Conservation (phyloP, 2,329 filamentous ascomycete genomes). For the Aspergillus clavatus region DNA sequence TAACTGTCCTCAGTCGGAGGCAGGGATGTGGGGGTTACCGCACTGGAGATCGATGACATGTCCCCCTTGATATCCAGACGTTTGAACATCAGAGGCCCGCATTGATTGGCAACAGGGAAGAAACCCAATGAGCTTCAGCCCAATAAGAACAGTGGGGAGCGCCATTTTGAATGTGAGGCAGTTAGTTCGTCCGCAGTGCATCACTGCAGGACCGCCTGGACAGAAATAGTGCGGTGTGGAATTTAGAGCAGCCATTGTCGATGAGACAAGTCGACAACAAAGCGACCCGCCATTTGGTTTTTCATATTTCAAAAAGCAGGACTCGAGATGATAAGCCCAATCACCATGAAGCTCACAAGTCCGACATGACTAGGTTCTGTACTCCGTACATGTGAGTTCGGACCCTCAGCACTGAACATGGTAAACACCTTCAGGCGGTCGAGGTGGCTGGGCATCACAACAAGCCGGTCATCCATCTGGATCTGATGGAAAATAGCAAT, state of each 20-base stretch:
- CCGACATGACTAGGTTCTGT: neutral
- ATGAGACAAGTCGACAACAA: slow-evolving; percentile 19
- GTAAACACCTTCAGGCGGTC: neutral
- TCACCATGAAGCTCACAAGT: neutral
- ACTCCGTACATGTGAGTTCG: neutral
- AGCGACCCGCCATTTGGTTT: slow-evolving; percentile 14
- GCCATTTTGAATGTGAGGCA: slow-evolving; percentile 19
- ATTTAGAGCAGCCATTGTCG: slow-evolving; percentile 9
- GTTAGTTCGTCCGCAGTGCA: slow-evolving; percentile 15
- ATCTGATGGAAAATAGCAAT: neutral
- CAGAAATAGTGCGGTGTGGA: slow-evolving; percentile 17
- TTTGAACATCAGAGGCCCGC: slow-evolving; percentile 9
- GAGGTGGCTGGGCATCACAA: neutral
- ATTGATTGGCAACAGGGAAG: slow-evolving; percentile 15
- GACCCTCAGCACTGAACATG: neutral
- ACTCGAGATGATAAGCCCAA: neutral
- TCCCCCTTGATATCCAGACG: slow-evolving; percentile 19
- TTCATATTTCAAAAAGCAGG: neutral
- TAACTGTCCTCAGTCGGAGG: neutral
- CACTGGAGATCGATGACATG: slow-evolving; percentile 21
- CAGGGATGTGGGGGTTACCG: slow-evolving; percentile 11
- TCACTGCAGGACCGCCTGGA: slow-evolving; percentile 11
- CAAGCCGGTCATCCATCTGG: neutral
- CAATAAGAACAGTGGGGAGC: slow-evolving; percentile 17
- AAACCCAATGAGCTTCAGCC: slow-evolving; percentile 15